Percentiles rank a stretch among this genome's conserved stretches.
Evolutionary conservation across 169 alveolate species (phyloP).

Genomic region (Cryptosporidium meleagridis): DNA sequence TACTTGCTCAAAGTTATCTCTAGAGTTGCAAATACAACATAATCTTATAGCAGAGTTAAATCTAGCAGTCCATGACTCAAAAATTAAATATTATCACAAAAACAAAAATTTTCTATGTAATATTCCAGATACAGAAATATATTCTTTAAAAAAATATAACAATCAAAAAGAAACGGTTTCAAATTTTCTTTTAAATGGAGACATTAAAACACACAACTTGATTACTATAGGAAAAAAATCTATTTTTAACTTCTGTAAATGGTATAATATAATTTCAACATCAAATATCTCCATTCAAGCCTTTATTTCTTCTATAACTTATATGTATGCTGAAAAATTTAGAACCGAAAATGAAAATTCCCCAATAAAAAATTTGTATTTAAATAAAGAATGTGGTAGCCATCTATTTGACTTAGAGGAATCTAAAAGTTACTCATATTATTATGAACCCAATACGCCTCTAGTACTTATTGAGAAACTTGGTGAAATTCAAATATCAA

Average conservation of each 20-base stretch:
- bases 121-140: not conserved
- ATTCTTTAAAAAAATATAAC: not conserved
- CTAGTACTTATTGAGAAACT: slow-evolving; percentile 30
- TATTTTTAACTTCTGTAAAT: slow-evolving; percentile 14
- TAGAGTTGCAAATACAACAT: slow-evolving; percentile 28
- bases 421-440: not conserved
- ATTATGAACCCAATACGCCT: slow-evolving; percentile 19
- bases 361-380: not conserved
- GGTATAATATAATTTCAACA: slow-evolving; percentile 32
- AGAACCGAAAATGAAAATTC: not conserved
- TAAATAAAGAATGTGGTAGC: not conserved
- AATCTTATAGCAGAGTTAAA: slow-evolving; percentile 16
- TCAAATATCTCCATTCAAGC: slow-evolving; percentile 1
- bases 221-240: not conserved
- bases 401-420: not conserved
- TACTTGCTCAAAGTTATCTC: not conserved
- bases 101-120: not conserved
- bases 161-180: slow-evolving; percentile 5
- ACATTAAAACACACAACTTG: slow-evolving; percentile 4
- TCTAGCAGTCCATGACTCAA: slow-evolving; percentile 14
- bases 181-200: slow-evolving; percentile 5
- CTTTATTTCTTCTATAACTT: slow-evolving; percentile 13
- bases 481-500: slow-evolving; percentile 16
- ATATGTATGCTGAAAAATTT: not conserved
- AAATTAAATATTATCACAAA: not conserved